Evolutionary conservation across 768 basidiomycete genomes (phyloP), one percentile per base, ranked within the genome.

Genomic region (Amyloporia xantha): DNA sequence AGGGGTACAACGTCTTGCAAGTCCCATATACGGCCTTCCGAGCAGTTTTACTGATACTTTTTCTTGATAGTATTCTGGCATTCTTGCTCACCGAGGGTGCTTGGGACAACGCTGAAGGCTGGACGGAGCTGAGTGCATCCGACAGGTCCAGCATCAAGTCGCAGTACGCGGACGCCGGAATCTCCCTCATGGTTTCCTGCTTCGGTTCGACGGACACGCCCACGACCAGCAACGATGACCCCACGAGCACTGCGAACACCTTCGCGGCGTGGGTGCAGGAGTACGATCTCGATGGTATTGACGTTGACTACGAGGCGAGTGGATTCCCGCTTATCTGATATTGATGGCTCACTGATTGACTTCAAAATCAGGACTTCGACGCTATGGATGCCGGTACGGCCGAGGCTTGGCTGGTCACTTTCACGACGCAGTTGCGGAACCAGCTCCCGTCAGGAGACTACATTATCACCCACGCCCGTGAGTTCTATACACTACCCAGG

Each of bases 291-390:
- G 72, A 78, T 48, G 78, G 77, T 35, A 71, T 78, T 11, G 78
- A 79, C 43, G 67, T 79, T 40, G 78, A 79, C 57, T 79, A 78
- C 43, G 78, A 74, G 58, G 68, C 64, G 11, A 15, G 54, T 26
- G 10, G 27, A 21, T 17, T 39, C 7, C 33, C 33, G n/a, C n/a
- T n/a, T n/a, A n/a, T n/a, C n/a, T n/a, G n/a, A n/a, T n/a, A n/a
- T n/a, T n/a, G n/a, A n/a, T n/a, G n/a, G n/a, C n/a, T n/a, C n/a
- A n/a, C n/a, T n/a, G n/a, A n/a, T n/a, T n/a, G n/a, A n/a, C n/a
- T n/a, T n/a, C n/a, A n/a, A n/a, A n/a, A n/a, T n/a, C 48, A 83
- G 78, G 84, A 85, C 55, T 83, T 85, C 56, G 64, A 68, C 54
- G 82, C 83, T 0, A 73, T 84, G 50, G 67, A 81, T 48, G 68